phyloP scores from a whole-genome alignment of 331 rosid species.

The Quercus lobata region DNA sequence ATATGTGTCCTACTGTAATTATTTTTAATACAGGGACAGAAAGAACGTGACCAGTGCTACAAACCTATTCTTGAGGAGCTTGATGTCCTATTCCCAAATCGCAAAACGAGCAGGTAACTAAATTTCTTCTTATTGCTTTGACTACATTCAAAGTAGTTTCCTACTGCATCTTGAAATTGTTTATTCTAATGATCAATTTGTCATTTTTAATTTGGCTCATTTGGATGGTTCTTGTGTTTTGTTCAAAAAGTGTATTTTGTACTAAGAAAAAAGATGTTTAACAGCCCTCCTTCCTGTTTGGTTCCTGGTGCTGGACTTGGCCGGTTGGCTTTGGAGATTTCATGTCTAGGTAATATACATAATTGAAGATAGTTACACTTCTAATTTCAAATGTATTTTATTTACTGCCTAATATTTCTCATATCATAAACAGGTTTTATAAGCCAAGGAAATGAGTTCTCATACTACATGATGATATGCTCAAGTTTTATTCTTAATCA shows the following conservation, averaged over 20 bases:
- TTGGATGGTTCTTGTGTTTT: conserved; percentile 9
- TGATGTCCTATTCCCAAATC: conserved; percentile 60
- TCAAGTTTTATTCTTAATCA: conserved; percentile 92
- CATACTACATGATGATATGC: conserved; percentile 99
- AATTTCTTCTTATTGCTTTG: conserved; percentile 6
- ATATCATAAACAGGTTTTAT: conserved; percentile 66
- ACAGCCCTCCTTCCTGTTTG: conserved; percentile 96
- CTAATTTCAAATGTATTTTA: conserved; percentile 2
- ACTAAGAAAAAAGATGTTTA: conserved; percentile 31
- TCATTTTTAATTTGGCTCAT: background rate
- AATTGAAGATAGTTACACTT: background rate
- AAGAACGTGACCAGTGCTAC: conserved; percentile 95
- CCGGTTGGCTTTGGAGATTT: conserved; percentile 89
- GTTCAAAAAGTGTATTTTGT: conserved; percentile 12
- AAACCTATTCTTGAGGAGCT: conserved; percentile 92
- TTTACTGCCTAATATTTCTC: conserved; percentile 14
- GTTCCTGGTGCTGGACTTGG: conserved; percentile 99
- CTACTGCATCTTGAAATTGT: background rate
- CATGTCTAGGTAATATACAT: conserved; percentile 62
- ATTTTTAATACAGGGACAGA: conserved; percentile 59
- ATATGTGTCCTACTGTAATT: conserved; percentile 4
- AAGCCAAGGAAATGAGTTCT: conserved; percentile 96
- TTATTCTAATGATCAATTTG: background rate
- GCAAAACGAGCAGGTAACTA: conserved; percentile 59
- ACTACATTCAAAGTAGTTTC: conserved; percentile 2